Base-by-base conservation (phyloP, 1,284 basidiomycete species). In the Meira miltonrushii region DNA sequence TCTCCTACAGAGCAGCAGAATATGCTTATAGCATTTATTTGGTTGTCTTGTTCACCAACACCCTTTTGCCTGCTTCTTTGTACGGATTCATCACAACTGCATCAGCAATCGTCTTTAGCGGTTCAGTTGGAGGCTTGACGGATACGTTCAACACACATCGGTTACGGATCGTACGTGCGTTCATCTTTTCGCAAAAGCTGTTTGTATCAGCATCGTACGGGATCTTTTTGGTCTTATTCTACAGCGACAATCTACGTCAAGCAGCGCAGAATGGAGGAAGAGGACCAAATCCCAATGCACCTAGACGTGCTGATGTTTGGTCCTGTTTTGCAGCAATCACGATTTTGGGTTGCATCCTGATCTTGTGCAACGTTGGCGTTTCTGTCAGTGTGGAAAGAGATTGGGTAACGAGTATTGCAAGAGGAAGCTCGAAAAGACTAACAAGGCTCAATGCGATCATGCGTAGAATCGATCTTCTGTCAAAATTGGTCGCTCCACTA, bases 311-410 rank as follows among this genome's bases (percentile, higher is more conserved):
- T 6, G 49, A 17, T 17, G 63, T 66, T 12, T 74, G 75, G 67
- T 37, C 63, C 10, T 66, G 80, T 51, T 83, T 84, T 62, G 72
- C 76, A 0, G 51, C 80, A n/a, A 78, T 84, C 39, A 74, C 80
- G 0, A 3, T 82, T 1, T 71, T 75, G 1, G 82, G 82, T 0
- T 82, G 65, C 40, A 60, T 61, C 3, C 54, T 73, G 2, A 66
- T 67, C 38, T 72, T 85, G 0, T 78, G 81, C 4, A 82, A 81
- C 47, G 80, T 81, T 0, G 80, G 80, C 10, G 82, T 83, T 41
- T 80, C 81, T 0, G 81, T 85, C 1, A 81, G 81, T 0, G 79
- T 85, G n/a, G 83, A 85, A 69, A 74, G 84, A n/a, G 84, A 85
- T 60, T 85, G 84, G 84, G 81, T 82, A 0, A 81, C 81, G 0